These are phyloP conservation scores for Cinnamomum micranthum DNA, from an alignment of 164 flowering plant species.

Conservation along the genomic window DNA sequence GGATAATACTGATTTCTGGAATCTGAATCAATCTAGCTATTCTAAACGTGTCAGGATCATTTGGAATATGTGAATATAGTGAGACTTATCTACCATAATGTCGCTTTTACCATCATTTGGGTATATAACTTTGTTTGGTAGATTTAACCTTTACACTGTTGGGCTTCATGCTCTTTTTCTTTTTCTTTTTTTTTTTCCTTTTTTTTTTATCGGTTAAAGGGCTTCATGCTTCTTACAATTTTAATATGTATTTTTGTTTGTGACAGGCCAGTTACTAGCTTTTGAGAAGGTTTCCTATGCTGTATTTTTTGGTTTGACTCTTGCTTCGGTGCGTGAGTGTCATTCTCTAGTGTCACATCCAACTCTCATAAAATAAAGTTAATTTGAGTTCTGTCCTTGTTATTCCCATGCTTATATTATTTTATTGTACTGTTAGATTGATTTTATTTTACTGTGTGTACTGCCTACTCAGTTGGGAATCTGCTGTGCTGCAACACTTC, in stretches of 20 bases:
- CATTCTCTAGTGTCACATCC: neutral
- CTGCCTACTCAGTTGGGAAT: constrained; percentile 11
- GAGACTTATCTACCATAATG: no score
- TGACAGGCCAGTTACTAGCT: constrained; percentile 19
- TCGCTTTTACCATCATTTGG: no score
- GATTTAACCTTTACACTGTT: no score
- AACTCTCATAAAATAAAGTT: neutral
- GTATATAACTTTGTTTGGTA: no score
- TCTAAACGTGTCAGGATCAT: no score
- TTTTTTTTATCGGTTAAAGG: no score
- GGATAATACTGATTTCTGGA: no score
- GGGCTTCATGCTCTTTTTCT: no score
- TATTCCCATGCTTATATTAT: neutral
- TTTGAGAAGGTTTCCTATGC: constrained; percentile 11
- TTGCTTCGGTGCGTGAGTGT: constrained; percentile 14
- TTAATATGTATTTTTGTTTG: constrained; percentile 4
- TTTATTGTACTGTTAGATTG: neutral
- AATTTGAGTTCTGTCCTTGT: neutral
- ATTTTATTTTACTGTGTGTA: neutral
- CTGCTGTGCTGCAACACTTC: constrained; percentile 10
- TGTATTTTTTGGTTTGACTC: constrained; percentile 10
- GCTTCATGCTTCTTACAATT: no score
- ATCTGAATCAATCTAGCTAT: no score
- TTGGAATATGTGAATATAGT: no score
- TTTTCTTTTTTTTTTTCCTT: no score